Conservation (phyloP, 495 filamentous ascomycete genomes). For the Penicillium bovifimosum region DNA sequence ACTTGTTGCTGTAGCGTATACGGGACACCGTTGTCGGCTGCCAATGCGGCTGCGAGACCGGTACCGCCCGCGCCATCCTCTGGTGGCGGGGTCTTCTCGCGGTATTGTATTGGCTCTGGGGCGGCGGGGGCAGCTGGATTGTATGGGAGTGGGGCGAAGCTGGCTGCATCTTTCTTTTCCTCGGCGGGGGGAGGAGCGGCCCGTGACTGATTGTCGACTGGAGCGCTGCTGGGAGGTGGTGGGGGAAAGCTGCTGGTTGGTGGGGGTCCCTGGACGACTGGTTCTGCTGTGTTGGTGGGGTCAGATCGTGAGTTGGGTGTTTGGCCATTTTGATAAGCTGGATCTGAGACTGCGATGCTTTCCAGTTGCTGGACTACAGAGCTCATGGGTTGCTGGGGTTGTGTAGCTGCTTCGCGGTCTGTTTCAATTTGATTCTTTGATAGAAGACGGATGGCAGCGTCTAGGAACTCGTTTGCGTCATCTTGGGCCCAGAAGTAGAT, state of each 20-base stretch:
- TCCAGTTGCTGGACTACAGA: conserved; percentile 82
- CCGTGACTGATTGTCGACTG: conserved; percentile 30
- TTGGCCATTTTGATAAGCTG: conserved; percentile 52
- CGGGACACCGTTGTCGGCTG: conserved; percentile 52
- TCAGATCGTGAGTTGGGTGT: conserved; percentile 43
- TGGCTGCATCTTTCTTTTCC: conserved; percentile 39
- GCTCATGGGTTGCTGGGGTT: conserved; percentile 56
- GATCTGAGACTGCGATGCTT: conserved; percentile 65
- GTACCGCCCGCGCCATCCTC: conserved; percentile 65
- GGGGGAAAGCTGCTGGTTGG: conserved; percentile 26
- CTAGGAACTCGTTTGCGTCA: conserved; percentile 69
- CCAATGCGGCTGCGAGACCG: conserved; percentile 63
- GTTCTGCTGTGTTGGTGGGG: conserved; percentile 26
- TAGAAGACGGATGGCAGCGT: conserved; percentile 55
- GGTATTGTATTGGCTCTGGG: conserved; percentile 73
- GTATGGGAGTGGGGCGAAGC: conserved; percentile 72
- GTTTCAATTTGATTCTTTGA: conserved; percentile 52
- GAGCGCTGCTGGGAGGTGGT: conserved; percentile 40
- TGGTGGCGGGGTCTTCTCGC: conserved; percentile 87
- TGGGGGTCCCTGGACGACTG: conserved; percentile 25
- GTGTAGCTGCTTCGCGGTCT: conserved; percentile 41
- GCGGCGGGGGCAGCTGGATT: conserved; percentile 86
- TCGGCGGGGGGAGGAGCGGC: conserved; percentile 15
- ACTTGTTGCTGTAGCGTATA: conserved; percentile 38
- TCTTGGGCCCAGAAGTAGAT: conserved; percentile 83